Percentiles rank a stretch among this genome's conserved stretches.
Conservation (phyloP, 805 yeast genomes). For the Sporopachydermia quercuum region DNA sequence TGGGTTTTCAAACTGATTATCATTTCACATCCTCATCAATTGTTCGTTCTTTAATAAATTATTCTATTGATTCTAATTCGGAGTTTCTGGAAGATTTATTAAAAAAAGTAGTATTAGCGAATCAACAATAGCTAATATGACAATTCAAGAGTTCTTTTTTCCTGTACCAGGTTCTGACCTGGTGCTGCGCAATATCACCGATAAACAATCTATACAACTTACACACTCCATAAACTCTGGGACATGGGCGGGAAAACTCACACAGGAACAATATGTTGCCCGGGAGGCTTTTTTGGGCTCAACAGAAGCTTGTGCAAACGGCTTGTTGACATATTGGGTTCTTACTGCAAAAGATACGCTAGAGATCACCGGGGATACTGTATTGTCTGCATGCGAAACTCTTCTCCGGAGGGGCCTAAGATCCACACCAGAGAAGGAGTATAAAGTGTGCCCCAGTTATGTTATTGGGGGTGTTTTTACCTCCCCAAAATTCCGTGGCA, state of each 20-base stretch:
- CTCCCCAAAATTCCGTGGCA: slow-evolving; percentile 25
- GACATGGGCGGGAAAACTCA: background rate
- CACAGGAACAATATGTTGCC: background rate
- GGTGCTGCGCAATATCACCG: background rate
- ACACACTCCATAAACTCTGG: background rate
- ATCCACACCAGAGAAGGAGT: background rate
- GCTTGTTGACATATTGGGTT: background rate
- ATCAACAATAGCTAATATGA: too few relatives aligned
- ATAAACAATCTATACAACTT: background rate
- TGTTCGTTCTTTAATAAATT: too few relatives aligned
- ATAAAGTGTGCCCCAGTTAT: background rate
- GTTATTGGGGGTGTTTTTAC: slow-evolving; percentile 40
- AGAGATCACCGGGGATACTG: background rate
- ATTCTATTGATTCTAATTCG: too few relatives aligned
- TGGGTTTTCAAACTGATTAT: too few relatives aligned
- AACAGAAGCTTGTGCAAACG: background rate
- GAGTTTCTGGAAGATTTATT: too few relatives aligned
- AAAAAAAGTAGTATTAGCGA: too few relatives aligned
- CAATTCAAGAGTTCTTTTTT: background rate
- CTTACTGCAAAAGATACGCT: background rate
- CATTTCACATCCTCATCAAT: too few relatives aligned
- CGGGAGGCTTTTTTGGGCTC: background rate
- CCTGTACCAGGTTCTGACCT: background rate
- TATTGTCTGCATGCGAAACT: background rate
- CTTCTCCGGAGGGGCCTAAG: background rate